These are phyloP conservation scores for Trichophyton mentagrophytes DNA, from an alignment of 2,329 filamentous ascomycete genomes.

Conservation along the genomic window DNA sequence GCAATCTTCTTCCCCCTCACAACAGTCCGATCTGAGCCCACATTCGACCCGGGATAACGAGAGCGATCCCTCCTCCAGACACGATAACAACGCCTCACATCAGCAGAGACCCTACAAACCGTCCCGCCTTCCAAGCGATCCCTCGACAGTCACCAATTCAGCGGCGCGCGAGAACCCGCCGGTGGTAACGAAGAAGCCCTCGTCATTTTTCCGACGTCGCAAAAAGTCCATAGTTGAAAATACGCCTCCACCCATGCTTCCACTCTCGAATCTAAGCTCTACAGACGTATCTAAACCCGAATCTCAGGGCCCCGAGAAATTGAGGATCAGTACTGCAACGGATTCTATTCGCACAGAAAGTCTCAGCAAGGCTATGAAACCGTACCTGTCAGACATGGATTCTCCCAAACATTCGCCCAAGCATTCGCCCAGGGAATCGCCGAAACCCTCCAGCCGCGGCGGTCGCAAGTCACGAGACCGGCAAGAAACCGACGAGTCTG, in stretches of 20 bases:
- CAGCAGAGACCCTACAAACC: conserved; percentile 19
- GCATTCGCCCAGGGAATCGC: no score
- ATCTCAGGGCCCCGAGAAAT: conserved; percentile 14
- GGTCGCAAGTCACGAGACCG: conserved; percentile 14
- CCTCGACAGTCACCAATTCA: conserved; percentile 14
- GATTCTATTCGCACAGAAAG: conserved; percentile 60
- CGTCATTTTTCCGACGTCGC: conserved; percentile 82
- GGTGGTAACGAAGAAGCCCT: conserved; percentile 72
- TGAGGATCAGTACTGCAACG: conserved; percentile 13
- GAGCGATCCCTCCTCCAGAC: not conserved
- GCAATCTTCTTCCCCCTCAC: conserved; percentile 26
- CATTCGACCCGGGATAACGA: conserved; percentile 5
- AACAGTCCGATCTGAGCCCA: conserved; percentile 8
- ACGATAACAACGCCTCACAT: conserved; percentile 12
- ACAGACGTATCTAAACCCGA: conserved; percentile 13
- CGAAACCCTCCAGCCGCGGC: conserved; percentile 10
- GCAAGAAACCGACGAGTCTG: conserved; percentile 7
- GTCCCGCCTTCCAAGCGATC: conserved; percentile 18
- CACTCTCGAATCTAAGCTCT: conserved; percentile 31
- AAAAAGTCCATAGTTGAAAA: conserved; percentile 71
- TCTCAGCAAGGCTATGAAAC: conserved; percentile 74
- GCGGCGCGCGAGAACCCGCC: conserved; percentile 24
- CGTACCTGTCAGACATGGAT: conserved; percentile 47
- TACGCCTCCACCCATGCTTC: conserved; percentile 46
- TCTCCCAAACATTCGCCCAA: conserved; percentile 10